phyloP scores from a whole-genome alignment of 139 green algal species.

The Chlorella sorokiniana region DNA sequence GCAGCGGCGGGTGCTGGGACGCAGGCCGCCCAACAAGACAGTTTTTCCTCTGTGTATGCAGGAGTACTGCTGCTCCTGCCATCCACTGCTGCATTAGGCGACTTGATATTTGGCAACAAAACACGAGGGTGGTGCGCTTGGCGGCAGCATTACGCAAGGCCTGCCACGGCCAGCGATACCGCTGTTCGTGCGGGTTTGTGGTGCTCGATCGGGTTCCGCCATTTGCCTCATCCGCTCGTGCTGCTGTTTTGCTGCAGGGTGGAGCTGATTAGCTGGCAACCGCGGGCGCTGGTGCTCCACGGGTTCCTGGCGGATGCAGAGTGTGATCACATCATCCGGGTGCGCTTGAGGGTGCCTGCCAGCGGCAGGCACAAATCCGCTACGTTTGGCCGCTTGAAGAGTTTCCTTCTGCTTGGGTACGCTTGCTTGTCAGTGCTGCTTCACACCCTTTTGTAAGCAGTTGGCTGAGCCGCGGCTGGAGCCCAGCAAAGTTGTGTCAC shows the following conservation, averaged over 20 bases:
- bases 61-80: background rate
- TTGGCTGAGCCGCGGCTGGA: background rate
- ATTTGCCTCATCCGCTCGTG: too few species aligned
- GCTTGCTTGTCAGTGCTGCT: too few species aligned
- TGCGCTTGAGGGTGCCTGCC: background rate
- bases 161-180: too few species aligned
- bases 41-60: background rate
- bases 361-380: background rate
- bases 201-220: too few species aligned
- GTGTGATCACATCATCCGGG: background rate
- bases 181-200: too few species aligned
- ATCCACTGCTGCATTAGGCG: background rate
- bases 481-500: background rate
- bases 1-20: background rate
- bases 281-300: conserved; percentile 9
- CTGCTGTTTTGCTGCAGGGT: conserved; percentile 9
- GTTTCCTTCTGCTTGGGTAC: too few species aligned
- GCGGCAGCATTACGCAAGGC: too few species aligned
- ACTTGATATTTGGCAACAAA: background rate
- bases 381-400: background rate
- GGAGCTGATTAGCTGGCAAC: background rate
- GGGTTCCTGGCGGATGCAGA: background rate
- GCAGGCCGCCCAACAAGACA: background rate
- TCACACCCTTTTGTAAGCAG: too few species aligned
- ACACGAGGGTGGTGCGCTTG: background rate